Conservation (phyloP, 257 asterid species). For the Solanum habrochaites region DNA sequence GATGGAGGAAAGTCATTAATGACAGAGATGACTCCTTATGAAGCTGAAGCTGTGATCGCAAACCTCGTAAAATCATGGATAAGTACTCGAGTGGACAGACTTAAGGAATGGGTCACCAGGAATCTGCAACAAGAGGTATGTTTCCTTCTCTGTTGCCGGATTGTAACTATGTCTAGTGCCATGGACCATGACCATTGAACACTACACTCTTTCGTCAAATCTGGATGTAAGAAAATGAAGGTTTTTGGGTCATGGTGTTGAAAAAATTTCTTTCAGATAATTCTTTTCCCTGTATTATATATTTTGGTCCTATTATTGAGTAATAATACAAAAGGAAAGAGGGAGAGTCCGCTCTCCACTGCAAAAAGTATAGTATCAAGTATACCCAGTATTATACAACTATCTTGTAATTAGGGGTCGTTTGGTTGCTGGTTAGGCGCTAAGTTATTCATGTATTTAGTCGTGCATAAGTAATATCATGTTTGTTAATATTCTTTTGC, state of each 20-base stretch:
- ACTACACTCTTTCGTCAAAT: neutral
- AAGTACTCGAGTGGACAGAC: conserved; percentile 60
- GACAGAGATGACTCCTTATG: conserved; percentile 91
- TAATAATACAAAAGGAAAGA: neutral
- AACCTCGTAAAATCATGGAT: conserved; percentile 78
- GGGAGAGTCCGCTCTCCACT: neutral
- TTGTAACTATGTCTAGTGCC: neutral
- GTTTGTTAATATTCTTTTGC: neutral
- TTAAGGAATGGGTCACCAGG: conserved; percentile 80
- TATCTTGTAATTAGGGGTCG: neutral
- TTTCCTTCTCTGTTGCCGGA: neutral
- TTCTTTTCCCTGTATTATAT: neutral
- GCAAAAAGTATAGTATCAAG: neutral
- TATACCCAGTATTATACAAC: neutral
- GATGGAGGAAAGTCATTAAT: conserved; percentile 94
- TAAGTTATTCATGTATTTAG: neutral
- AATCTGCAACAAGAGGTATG: conserved; percentile 78
- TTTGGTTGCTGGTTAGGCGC: neutral
- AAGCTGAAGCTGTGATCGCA: conserved; percentile 67
- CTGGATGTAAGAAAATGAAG: neutral
- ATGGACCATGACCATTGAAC: neutral
- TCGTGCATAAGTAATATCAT: neutral
- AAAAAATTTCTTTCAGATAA: neutral
- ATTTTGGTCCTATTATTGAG: neutral
- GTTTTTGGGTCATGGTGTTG: neutral